A percentile compares a stretch with the other conserved stretches of the same genome.
These are phyloP conservation scores for Yamadazyma phyllophila DNA, from an alignment of 805 yeast species.

Conservation along the genomic window DNA sequence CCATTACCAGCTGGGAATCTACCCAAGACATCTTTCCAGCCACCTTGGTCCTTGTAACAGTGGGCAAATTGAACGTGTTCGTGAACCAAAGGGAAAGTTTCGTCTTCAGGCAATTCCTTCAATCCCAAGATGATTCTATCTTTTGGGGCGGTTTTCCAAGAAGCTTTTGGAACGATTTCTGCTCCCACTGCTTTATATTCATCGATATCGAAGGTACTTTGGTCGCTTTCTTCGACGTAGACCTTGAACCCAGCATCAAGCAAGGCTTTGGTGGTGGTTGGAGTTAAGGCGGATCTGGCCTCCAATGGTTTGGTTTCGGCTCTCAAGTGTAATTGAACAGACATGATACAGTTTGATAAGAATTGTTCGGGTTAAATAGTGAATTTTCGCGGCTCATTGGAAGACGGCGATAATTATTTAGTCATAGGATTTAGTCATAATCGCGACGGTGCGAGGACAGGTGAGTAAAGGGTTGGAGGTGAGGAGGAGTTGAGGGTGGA, in stretches of 20 bases:
- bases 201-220: slow-evolving; percentile 70
- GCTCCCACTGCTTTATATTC: slow-evolving; percentile 86
- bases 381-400: not conserved
- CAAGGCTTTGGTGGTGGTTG: slow-evolving; percentile 80
- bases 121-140: slow-evolving; percentile 90
- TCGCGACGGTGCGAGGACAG: not conserved
- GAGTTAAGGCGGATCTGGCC: slow-evolving; percentile 96
- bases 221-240: slow-evolving; percentile 83
- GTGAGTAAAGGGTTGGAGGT: too few species aligned
- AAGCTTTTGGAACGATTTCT: slow-evolving; percentile 83
- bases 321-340: slow-evolving; percentile 80
- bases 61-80: slow-evolving; percentile 99
- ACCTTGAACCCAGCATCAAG: slow-evolving; percentile 85
- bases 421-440: slow-evolving; percentile 1
- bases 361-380: not conserved
- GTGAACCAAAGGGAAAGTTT: slow-evolving; percentile 86
- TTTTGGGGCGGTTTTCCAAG: slow-evolving; percentile 89
- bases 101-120: slow-evolving; percentile 91
- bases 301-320: slow-evolving; percentile 97
- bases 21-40: slow-evolving; percentile 88
- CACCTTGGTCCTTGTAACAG: slow-evolving; percentile 96
- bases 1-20: slow-evolving; percentile 94
- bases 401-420: not conserved
- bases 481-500: not conserved
- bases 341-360: not conserved